A percentile compares a stretch with the other conserved stretches of the same genome.
phyloP scores from a whole-genome alignment of 306 rosid species.

The Clitoria ternatea region DNA sequence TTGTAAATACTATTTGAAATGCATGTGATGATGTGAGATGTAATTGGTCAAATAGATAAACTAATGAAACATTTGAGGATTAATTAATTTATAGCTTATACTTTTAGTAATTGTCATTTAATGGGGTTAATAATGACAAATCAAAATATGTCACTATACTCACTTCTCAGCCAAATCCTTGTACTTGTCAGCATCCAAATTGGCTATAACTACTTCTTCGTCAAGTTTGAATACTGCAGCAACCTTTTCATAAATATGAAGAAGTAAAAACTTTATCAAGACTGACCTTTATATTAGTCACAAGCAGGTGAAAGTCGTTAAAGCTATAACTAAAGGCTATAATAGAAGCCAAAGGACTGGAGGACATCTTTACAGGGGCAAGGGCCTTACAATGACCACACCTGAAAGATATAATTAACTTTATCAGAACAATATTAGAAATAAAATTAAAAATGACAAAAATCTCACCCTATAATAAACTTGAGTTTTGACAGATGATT shows the following conservation, averaged over 20 bases:
- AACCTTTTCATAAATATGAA: conserved; percentile 76
- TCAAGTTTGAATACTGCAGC: conserved; percentile 74
- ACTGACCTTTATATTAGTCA: too few species aligned
- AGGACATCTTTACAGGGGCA: conserved; percentile 68
- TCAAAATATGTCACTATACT: conserved; percentile 28
- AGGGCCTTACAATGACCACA: conserved; percentile 95
- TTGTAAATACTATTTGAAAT: too few species aligned
- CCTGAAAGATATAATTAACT: conserved; percentile 46
- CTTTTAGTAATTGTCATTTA: too few species aligned
- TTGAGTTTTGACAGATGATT: not conserved
- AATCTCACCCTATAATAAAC: not conserved
- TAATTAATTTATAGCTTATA: too few species aligned
- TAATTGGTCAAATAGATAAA: too few species aligned
- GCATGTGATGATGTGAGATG: too few species aligned
- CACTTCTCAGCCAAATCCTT: conserved; percentile 78
- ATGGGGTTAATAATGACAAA: too few species aligned
- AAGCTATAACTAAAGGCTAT: not conserved
- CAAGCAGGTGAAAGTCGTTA: not conserved
- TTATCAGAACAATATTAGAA: not conserved
- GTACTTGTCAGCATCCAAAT: conserved; percentile 68
- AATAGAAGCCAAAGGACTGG: not conserved
- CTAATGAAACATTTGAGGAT: too few species aligned
- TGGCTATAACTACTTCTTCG: conserved; percentile 69
- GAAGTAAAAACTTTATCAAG: conserved; percentile 12
- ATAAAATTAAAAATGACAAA: not conserved